phyloP scores from a whole-genome alignment of 1,284 basidiomycete species.

The Ganoderma sinense region DNA sequence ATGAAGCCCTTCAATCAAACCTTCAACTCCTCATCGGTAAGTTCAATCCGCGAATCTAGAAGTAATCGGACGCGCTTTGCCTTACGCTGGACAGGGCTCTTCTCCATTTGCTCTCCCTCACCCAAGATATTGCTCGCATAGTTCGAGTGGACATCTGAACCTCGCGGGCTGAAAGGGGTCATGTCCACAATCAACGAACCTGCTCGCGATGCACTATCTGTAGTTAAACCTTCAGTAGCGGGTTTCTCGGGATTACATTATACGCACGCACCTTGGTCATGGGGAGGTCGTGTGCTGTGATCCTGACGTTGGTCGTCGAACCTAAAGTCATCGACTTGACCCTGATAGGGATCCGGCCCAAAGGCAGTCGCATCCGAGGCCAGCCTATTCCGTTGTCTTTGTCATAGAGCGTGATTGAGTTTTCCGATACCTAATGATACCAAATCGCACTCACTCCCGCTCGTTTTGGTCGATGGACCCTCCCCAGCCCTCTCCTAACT shows the following conservation, averaged over 20 bases:
- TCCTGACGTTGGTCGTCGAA: constrained; percentile 29
- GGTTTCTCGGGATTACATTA: background rate
- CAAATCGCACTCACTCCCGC: constrained; percentile 2
- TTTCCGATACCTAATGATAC: background rate
- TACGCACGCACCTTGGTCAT: background rate
- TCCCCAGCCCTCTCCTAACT: constrained; percentile 77
- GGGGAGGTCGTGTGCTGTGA: constrained; percentile 10
- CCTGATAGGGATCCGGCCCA: constrained; percentile 17
- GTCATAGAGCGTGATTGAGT: background rate
- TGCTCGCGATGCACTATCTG: constrained; percentile 22
- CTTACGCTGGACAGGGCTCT: constrained; percentile 41
- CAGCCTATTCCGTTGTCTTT: background rate
- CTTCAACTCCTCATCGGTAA: constrained; percentile 82
- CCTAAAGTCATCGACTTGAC: constrained; percentile 31
- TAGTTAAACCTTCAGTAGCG: background rate
- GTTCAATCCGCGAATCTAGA: constrained; percentile 73
- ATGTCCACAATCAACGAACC: constrained; percentile 37
- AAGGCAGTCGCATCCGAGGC: background rate
- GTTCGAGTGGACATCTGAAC: constrained; percentile 17
- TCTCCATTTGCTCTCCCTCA: constrained; percentile 42
- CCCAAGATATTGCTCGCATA: background rate
- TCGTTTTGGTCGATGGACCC: constrained; percentile 17
- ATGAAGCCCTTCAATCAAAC: constrained; percentile 41
- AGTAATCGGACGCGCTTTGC: constrained; percentile 46
- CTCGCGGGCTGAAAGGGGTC: constrained; percentile 31